Evolutionary conservation across 2,329 filamentous ascomycete genomes (phyloP), one percentile per base, ranked within the genome.

Genomic region (Thielaviopsis euricoi): DNA sequence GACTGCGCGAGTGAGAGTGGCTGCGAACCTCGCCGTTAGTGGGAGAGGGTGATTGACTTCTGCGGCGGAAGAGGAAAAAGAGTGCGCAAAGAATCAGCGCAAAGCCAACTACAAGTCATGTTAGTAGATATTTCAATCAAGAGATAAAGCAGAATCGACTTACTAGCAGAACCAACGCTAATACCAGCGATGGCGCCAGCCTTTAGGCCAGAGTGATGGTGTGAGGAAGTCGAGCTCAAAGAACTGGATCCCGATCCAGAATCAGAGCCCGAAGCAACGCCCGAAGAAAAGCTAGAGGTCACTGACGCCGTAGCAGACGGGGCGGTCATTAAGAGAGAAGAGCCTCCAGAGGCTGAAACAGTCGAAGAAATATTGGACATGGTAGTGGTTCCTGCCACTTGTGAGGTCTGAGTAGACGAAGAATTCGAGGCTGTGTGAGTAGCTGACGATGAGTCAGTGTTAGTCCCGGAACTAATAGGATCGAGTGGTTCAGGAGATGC

Each of bases 151-250:
- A 9, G 12, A 51, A 37, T 29, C 6, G 48, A 56, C 58, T 56
- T 53, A 59, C 58, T 19, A 12, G 56, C 53, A 15, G 25, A 22
- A 6, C 46, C 48, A 56, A 59, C 15, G 12, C 49, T 49, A 15
- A 59, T 59, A 15, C 53, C 58, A 9, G 48, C 50, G 7, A 51
- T 55, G n/a, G 37, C 37, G 17, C 54, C 58, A 10, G 26, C 49
- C 46, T 26, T 48, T 7, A 59, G 40, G 7, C 54, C 54, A 4
- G 48, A 52, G 21, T n/a, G 7, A 26, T 33, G n/a, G 43, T 51
- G 3, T 40, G 37, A 19, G 52, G 29, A 25, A 23, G 17, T 17
- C 17, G 29, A 23, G 5, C 12, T 49, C 10, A 22, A 48, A 49
- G 53, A 49, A n/a, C 26, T 23, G 19, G 23, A 25, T 43, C 23